Evolutionary conservation across 495 filamentous ascomycete species (phyloP), one percentile per base, ranked within the genome.

Genomic region (Penicillium alfredii): DNA sequence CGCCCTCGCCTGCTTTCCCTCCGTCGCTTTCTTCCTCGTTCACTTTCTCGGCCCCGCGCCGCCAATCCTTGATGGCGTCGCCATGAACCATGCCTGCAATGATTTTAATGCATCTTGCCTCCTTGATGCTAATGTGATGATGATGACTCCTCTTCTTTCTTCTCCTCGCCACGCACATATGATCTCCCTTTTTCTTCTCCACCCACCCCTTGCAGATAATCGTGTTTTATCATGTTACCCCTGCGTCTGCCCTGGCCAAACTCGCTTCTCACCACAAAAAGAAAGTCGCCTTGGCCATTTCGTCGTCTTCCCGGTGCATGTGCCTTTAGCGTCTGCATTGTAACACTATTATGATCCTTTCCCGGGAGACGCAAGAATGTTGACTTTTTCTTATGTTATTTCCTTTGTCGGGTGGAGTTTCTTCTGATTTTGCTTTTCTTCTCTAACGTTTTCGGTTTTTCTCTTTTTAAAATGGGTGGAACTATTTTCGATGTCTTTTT

Each of bases 1-100:
- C 66, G 18, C 60, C 66, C 6, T 69, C 66, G 6, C 66, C 66
- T 11, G 48, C 58, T 14, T 66, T 64, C 28, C 44, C 48, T 11
- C 49, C 47, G 4, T 51, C 53, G 0, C 53, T 54, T n/a, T n/a
- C 34, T 4, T 45, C 54, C 8, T 52, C 61, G 0, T 64, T 61
- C 24, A 52, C 55, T 27, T 53, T 47, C 19, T 40, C 62, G 0
- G 17, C 40, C 8, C 61, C 56, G 17, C 58, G 58, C 30, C 62
- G 55, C 11, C 53, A 45, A 25, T 66, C 65, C 26, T 15, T 58
- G 28, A 53, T 53, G 18, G 49, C 50, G 8, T 60, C 60, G 14
- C 53, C 58, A 13, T 69, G 31, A 43, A 30, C 18, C 33, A 50
- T 29, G 44, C 36, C 38, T 31, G 40, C 30, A 49, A 44, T 35